These are phyloP conservation scores for Euphorbia schlechtendalii DNA, from an alignment of 441 rosid genomes.

Conservation along the genomic window DNA sequence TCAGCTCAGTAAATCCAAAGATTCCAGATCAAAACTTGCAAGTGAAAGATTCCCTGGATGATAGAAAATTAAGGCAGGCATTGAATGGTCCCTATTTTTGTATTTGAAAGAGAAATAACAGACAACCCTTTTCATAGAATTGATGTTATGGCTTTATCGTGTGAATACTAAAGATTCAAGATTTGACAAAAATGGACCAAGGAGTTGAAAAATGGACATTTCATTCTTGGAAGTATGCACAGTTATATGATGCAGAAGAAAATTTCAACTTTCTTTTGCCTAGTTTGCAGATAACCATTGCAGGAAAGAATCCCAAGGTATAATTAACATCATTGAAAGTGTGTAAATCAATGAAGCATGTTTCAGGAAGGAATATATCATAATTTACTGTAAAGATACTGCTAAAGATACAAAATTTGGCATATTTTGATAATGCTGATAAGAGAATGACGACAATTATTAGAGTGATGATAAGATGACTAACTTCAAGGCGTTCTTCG, in stretches of 20 bases:
- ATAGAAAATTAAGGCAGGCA: constrained; percentile 14
- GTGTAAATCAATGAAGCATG: neutral
- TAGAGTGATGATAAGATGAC: constrained; percentile 25
- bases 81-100: constrained; percentile 14
- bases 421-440: constrained; percentile 18
- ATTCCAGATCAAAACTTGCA: constrained; percentile 23
- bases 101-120: constrained; percentile 27
- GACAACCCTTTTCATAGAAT: constrained; percentile 23
- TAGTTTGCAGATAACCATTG: constrained; percentile 25
- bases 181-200: constrained; percentile 29
- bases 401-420: constrained; percentile 4
- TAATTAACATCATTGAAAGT: neutral
- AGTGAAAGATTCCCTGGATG: constrained; percentile 27
- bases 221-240: constrained; percentile 16
- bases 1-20: constrained; percentile 21
- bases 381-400: constrained; percentile 11
- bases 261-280: constrained; percentile 22
- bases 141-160: neutral
- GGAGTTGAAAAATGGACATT: constrained; percentile 26
- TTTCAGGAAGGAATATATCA: neutral
- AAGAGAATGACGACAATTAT: constrained; percentile 4
- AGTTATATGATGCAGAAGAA: neutral
- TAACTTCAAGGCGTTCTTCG: constrained; percentile 29
- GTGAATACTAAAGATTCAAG: constrained; percentile 18
- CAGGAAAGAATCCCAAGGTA: constrained; percentile 16